Evolutionary conservation across 768 basidiomycete genomes (phyloP).

Genomic region (Lactarius hatsudake): DNA sequence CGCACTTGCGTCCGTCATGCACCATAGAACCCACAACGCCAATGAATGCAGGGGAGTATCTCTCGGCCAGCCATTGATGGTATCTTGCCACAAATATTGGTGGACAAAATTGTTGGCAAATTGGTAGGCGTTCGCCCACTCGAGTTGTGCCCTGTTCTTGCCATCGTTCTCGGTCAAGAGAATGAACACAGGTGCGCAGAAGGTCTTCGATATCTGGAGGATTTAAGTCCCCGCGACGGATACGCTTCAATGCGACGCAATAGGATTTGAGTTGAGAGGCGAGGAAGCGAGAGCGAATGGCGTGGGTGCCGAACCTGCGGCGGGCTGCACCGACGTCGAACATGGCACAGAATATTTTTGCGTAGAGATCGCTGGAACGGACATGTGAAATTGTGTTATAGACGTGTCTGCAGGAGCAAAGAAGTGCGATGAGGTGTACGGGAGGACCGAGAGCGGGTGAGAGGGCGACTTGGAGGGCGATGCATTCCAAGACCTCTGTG

Average conservation of each 20-base stretch:
- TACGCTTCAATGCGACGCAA: slow-evolving; percentile 34
- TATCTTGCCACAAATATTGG: slow-evolving; percentile 44
- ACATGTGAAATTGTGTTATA: slow-evolving; percentile 37
- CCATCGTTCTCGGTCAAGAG: slow-evolving; percentile 70
- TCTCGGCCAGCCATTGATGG: slow-evolving; percentile 53
- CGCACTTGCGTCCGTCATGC: slow-evolving; percentile 51
- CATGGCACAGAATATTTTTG: slow-evolving; percentile 50
- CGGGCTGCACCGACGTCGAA: slow-evolving; percentile 54
- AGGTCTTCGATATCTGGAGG: slow-evolving; percentile 34
- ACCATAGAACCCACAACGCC: slow-evolving; percentile 64
- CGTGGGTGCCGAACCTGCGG: slow-evolving; percentile 48
- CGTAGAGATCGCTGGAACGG: slow-evolving; percentile 43
- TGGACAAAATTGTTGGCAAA: slow-evolving; percentile 48
- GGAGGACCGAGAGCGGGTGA: slow-evolving; percentile 47
- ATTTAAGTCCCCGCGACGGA: slow-evolving; percentile 36
- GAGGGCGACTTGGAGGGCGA: slow-evolving; percentile 49
- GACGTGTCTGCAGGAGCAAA: slow-evolving; percentile 43
- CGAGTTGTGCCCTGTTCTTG: slow-evolving; percentile 55
- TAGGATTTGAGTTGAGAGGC: slow-evolving; percentile 41
- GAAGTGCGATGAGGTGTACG: slow-evolving; percentile 45
- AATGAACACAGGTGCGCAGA: slow-evolving; percentile 49
- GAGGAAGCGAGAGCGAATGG: slow-evolving; percentile 39
- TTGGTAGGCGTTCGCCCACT: slow-evolving; percentile 46
- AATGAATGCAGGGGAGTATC: slow-evolving; percentile 50
- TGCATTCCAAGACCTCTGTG: slow-evolving; percentile 46